phyloP scores from a whole-genome alignment of 192 early-diverging fungal genomes.

The Coemansia sp. region DNA sequence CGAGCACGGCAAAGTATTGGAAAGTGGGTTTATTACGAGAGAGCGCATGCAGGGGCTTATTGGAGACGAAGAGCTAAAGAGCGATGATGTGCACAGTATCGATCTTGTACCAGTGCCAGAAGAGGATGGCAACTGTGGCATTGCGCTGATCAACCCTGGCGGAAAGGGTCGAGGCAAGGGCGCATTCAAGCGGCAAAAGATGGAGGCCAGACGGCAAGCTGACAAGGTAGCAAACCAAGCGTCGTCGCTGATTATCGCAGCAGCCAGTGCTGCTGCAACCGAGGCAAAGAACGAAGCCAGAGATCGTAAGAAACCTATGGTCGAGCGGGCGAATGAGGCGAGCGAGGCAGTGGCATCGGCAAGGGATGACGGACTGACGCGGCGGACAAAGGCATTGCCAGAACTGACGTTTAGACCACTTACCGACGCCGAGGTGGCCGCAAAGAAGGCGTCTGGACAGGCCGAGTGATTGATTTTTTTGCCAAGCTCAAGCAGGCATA shows the following conservation, averaged over 20 bases:
- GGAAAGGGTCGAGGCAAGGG: neutral
- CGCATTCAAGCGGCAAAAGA: conserved; percentile 29
- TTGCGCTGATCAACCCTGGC: conserved; percentile 20
- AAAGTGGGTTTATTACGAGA: conserved; percentile 38
- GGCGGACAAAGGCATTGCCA: conserved; percentile 23
- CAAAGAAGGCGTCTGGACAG: conserved; percentile 16
- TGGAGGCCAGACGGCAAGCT: neutral
- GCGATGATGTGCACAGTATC: conserved; percentile 26
- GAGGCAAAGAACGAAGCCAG: conserved; percentile 13
- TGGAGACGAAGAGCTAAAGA: conserved; percentile 22
- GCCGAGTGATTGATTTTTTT: neutral
- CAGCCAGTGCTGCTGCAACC: conserved; percentile 33
- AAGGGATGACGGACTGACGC: conserved; percentile 7
- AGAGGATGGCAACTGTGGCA: conserved; percentile 35
- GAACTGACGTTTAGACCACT: conserved; percentile 31
- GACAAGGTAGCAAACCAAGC: conserved; percentile 12
- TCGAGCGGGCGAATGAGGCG: neutral
- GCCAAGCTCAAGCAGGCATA: too few species aligned
- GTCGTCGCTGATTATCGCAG: conserved; percentile 23
- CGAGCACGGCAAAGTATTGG: conserved; percentile 36
- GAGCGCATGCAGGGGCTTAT: conserved; percentile 36
- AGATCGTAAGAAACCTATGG: neutral
- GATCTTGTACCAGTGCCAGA: conserved; percentile 24
- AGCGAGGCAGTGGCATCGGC: neutral
- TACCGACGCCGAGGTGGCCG: conserved; percentile 43